These are phyloP conservation scores for Pyrenochaeta sp. DNA, from an alignment of 2,329 filamentous ascomycete genomes.

Conservation along the genomic window DNA sequence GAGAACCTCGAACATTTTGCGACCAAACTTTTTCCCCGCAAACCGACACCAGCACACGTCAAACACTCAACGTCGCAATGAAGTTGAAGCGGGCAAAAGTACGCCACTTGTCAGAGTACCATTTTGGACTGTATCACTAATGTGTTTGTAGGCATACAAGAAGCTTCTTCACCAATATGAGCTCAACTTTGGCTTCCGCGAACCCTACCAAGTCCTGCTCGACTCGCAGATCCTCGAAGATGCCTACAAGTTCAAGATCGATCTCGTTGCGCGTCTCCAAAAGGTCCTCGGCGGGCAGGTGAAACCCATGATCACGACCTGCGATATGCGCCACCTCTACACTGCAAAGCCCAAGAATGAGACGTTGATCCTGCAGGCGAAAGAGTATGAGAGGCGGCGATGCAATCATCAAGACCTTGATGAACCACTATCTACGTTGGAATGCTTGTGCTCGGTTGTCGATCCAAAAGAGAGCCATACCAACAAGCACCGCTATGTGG, in stretches of 20 bases:
- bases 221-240: constrained; percentile 87
- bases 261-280: constrained; percentile 78
- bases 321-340: constrained; percentile 82
- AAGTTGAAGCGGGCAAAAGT: constrained; percentile 46
- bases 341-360: constrained; percentile 63
- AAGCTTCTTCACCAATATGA: constrained; percentile 96
- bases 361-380: constrained; percentile 76
- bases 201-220: constrained; percentile 83
- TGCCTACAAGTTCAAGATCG: constrained; percentile 84
- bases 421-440: constrained; percentile 72
- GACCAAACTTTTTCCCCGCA: constrained; percentile 18
- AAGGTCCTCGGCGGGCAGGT: constrained; percentile 86
- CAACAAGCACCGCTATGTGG: constrained; percentile 82
- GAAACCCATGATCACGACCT: constrained; percentile 86
- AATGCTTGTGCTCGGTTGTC: constrained; percentile 78
- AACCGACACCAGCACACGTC: constrained; percentile 3
- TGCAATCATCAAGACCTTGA: constrained; percentile 82
- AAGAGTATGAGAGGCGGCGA: constrained; percentile 76
- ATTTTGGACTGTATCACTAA: neutral
- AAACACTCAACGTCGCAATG: constrained; percentile 27
- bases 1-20: constrained; percentile 17
- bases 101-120: neutral
- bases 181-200: constrained; percentile 86
- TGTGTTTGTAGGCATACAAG: constrained; percentile 74
- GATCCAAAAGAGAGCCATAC: constrained; percentile 75